Percentiles rank a stretch among this genome's conserved stretches.
These are phyloP conservation scores for Exobasidium rhododendri DNA, from an alignment of 1,284 basidiomycete species.

Conservation along the genomic window DNA sequence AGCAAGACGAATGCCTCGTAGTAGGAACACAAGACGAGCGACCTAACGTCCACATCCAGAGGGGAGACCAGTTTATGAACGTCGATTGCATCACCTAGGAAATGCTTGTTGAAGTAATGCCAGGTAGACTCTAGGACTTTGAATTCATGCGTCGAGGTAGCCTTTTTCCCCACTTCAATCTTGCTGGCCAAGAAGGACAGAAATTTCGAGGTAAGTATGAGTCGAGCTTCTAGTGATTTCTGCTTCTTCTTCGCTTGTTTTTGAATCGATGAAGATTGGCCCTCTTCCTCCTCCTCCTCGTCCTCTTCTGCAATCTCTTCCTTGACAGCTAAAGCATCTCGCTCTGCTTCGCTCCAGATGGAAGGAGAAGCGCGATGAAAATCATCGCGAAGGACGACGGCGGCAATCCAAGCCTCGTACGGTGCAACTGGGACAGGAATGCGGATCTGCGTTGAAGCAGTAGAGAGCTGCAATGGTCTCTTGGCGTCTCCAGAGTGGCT, in stretches of 20 bases:
- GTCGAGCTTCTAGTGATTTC: slow-evolving; percentile 25
- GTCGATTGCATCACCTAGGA: slow-evolving; percentile 58
- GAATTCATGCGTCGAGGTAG: slow-evolving; percentile 67
- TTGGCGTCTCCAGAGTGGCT: slow-evolving; percentile 4
- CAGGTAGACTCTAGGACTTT: slow-evolving; percentile 63
- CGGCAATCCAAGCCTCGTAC: slow-evolving; percentile 46
- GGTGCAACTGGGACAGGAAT: slow-evolving; percentile 40
- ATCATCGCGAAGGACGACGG: slow-evolving; percentile 43
- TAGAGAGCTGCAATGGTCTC: slow-evolving; percentile 16
- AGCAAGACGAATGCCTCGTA: slow-evolving; percentile 73
- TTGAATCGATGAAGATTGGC: neutral
- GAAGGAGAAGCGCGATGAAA: slow-evolving; percentile 36
- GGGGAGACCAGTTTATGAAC: slow-evolving; percentile 74
- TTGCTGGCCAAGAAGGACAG: slow-evolving; percentile 49
- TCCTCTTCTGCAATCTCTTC: slow-evolving; percentile 44
- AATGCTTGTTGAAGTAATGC: slow-evolving; percentile 33
- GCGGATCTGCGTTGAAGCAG: slow-evolving; percentile 24
- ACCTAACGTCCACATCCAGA: slow-evolving; percentile 70
- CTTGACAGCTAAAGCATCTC: slow-evolving; percentile 33
- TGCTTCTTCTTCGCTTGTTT: slow-evolving; percentile 7
- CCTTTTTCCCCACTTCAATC: slow-evolving; percentile 19
- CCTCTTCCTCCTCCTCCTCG: slow-evolving; percentile 24
- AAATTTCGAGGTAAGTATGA: slow-evolving; percentile 53
- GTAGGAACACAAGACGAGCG: slow-evolving; percentile 74
- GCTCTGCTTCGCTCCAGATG: slow-evolving; percentile 4